phyloP scores from a whole-genome alignment of 139 green algal species.

The Yamagishiella unicocca region DNA sequence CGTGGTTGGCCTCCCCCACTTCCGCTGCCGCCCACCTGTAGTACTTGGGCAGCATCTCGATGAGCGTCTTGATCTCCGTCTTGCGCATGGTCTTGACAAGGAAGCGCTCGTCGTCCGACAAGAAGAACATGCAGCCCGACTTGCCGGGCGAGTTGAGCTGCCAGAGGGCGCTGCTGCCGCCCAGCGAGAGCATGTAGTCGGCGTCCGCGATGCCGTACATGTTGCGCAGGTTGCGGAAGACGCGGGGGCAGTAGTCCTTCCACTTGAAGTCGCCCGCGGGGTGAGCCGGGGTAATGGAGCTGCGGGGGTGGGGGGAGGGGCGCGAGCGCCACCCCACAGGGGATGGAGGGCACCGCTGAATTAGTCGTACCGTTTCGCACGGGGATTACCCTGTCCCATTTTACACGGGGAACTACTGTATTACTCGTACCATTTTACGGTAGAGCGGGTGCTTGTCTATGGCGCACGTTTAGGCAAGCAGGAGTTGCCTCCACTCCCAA shows the following conservation, averaged over 20 bases:
- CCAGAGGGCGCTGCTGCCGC: conserved; percentile 83
- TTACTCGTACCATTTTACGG: no score
- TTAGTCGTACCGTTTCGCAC: no score
- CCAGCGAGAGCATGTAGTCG: conserved; percentile 90
- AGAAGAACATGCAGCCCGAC: conserved; percentile 74
- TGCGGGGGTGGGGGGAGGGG: not conserved
- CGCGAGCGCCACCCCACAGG: no score
- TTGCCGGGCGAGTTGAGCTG: conserved; percentile 95
- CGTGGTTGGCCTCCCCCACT: no score
- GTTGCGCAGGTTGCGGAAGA: conserved; percentile 88
- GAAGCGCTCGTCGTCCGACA: conserved; percentile 73
- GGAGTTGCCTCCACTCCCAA: no score
- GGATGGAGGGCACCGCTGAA: no score
- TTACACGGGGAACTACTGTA: no score
- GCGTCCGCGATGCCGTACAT: conserved; percentile 85
- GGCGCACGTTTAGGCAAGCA: no score
- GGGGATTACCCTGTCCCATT: no score
- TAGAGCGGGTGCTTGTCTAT: no score
- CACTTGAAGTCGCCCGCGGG: conserved; percentile 90
- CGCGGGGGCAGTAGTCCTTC: conserved; percentile 94
- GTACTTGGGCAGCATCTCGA: conserved; percentile 88
- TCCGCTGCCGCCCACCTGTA: conserved; percentile 31
- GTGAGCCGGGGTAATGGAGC: conserved; percentile 78
- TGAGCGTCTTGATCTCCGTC: conserved; percentile 84
- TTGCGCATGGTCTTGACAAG: conserved; percentile 83